These are phyloP conservation scores for Melanomma pulvis-pyrius DNA, from an alignment of 495 filamentous ascomycete species.

Conservation along the genomic window DNA sequence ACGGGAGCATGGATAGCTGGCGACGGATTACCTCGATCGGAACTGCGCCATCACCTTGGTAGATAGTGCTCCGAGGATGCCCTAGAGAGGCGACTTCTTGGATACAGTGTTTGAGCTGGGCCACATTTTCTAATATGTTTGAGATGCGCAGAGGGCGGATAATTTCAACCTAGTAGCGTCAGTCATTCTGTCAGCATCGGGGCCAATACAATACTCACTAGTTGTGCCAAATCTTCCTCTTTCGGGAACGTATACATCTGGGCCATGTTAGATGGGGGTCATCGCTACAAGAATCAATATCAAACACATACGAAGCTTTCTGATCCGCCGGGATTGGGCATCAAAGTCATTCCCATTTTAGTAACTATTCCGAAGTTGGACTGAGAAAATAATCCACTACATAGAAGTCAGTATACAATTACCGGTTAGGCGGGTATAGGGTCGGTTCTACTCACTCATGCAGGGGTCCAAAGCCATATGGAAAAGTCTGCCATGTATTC, in stretches of 20 bases:
- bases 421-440: too few relatives aligned
- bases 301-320: slow-evolving; percentile 17
- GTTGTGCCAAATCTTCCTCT: too few relatives aligned
- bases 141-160: slow-evolving; percentile 31
- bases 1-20: slow-evolving; percentile 1
- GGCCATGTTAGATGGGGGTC: background rate
- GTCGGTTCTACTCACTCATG: slow-evolving; percentile 18
- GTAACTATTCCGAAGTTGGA: slow-evolving; percentile 34
- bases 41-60: slow-evolving; percentile 9
- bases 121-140: slow-evolving; percentile 31
- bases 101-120: slow-evolving; percentile 25
- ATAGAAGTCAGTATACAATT: background rate
- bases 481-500: slow-evolving; percentile 34
- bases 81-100: slow-evolving; percentile 26
- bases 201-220: slow-evolving; percentile 17
- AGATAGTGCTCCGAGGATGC: slow-evolving; percentile 17
- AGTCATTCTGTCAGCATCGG: slow-evolving; percentile 26
- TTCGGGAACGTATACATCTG: slow-evolving; percentile 37
- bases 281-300: background rate
- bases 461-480: slow-evolving; percentile 31
- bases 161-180: too few relatives aligned
- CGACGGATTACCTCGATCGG: slow-evolving; percentile 26
- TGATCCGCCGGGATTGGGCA: slow-evolving; percentile 31
- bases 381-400: slow-evolving; percentile 33
- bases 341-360: slow-evolving; percentile 33